These are phyloP conservation scores for Pyrenophora graminea DNA, from an alignment of 2,329 filamentous ascomycete species.

Conservation along the genomic window DNA sequence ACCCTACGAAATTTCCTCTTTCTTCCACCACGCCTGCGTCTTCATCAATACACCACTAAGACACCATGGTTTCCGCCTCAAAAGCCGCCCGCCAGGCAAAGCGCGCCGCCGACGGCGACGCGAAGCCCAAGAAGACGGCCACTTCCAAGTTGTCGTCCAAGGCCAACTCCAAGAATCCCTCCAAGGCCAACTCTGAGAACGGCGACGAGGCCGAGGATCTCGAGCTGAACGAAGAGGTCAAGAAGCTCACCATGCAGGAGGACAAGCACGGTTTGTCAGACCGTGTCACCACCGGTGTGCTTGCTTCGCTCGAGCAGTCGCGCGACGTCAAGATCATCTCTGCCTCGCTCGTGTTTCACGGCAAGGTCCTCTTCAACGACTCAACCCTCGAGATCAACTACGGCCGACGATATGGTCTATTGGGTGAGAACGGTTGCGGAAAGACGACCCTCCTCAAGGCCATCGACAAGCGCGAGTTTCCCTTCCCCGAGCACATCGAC, in stretches of 20 bases:
- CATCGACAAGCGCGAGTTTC: conserved; percentile 90
- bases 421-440: conserved; percentile 98
- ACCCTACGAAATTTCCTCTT: conserved; percentile 32
- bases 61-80: conserved; percentile 68
- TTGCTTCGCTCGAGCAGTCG: conserved; percentile 80
- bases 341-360: conserved; percentile 93
- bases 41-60: conserved; percentile 17
- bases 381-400: conserved; percentile 91
- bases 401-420: conserved; percentile 87
- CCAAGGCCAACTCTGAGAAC: conserved; percentile 68
- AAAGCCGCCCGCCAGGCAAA: conserved; percentile 71
- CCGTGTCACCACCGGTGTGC: conserved; percentile 95
- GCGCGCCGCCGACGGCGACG: conserved; percentile 61
- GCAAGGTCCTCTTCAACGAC: conserved; percentile 92
- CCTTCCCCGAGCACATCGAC: conserved; percentile 93
- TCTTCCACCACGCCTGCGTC: conserved; percentile 26
- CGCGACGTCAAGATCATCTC: conserved; percentile 98
- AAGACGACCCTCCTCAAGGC: conserved; percentile 98
- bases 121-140: conserved; percentile 75
- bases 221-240: conserved; percentile 71
- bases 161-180: conserved; percentile 64
- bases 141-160: conserved; percentile 74
- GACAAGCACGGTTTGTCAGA: conserved; percentile 96
- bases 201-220: conserved; percentile 74
- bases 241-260: conserved; percentile 88